Percentiles rank a stretch among this genome's conserved stretches.
These are phyloP conservation scores for Aaosphaeria arxii DNA, from an alignment of 2,329 filamentous ascomycete species.

Conservation along the genomic window DNA sequence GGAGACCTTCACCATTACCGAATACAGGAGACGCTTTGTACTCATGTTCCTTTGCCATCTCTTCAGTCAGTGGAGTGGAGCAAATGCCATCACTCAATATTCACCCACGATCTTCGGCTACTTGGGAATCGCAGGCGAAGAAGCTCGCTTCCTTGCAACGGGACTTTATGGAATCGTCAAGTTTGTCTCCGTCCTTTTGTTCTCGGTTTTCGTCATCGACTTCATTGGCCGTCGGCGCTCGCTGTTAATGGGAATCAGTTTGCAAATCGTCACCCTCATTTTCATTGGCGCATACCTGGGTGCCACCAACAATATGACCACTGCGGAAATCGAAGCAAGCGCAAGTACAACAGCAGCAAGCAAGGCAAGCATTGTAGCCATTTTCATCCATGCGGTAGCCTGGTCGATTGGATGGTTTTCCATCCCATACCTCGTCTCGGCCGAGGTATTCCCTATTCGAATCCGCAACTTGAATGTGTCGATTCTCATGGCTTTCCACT, in stretches of 20 bases:
- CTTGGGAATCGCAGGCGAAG: slow-evolving; percentile 9
- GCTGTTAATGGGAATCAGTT: slow-evolving; percentile 30
- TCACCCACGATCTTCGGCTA: slow-evolving; percentile 11
- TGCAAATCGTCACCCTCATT: slow-evolving; percentile 31
- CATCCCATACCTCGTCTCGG: slow-evolving; percentile 46
- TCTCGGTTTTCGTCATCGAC: slow-evolving; percentile 27
- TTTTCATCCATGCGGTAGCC: slow-evolving; percentile 44
- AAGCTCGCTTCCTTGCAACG: slow-evolving; percentile 9
- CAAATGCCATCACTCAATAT: slow-evolving; percentile 14
- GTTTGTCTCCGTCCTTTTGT: slow-evolving; percentile 15
- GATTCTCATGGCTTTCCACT: slow-evolving; percentile 46
- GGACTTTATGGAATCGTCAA: slow-evolving; percentile 13
- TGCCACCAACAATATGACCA: slow-evolving; percentile 17
- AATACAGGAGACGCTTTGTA: slow-evolving; percentile 19
- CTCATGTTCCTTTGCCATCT: slow-evolving; percentile 10
- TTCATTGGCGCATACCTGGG: slow-evolving; percentile 31
- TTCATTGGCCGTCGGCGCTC: slow-evolving; percentile 25
- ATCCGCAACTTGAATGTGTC: slow-evolving; percentile 43
- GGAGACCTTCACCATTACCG: slow-evolving; percentile 28
- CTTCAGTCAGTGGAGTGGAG: slow-evolving; percentile 12
- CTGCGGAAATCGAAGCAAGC: slow-evolving; percentile 4
- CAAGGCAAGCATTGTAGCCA: slow-evolving; percentile 42
- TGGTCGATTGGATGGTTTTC: slow-evolving; percentile 50
- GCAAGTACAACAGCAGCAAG: slow-evolving; percentile 23
- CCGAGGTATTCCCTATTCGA: slow-evolving; percentile 45